phyloP scores from a whole-genome alignment of 1,284 basidiomycete genomes.

The Sanghuangporus sanghuang region DNA sequence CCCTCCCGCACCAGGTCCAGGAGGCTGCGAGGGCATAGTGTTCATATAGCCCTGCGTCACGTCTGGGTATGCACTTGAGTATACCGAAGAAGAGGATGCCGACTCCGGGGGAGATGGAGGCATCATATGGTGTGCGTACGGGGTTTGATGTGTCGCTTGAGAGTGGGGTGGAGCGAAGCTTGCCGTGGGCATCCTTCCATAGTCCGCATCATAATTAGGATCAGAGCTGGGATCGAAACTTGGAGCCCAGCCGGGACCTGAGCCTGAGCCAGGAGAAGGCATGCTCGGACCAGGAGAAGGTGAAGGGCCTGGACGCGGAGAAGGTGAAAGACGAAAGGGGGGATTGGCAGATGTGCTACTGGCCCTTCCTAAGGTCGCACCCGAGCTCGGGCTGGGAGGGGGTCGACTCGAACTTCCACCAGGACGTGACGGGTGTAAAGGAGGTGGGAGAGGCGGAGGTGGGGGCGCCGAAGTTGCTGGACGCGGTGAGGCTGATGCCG shows the following conservation, averaged over 20 bases:
- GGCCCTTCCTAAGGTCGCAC: not conserved
- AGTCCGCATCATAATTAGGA: not conserved
- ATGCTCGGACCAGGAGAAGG: not conserved
- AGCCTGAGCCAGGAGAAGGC: not conserved
- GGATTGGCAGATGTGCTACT: not conserved
- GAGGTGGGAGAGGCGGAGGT: not conserved
- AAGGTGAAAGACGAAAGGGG: conserved; percentile 6
- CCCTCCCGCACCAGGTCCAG: not conserved
- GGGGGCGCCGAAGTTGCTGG: not conserved
- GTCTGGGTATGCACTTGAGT: conserved; percentile 2
- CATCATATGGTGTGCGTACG: not conserved
- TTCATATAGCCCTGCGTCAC: not conserved
- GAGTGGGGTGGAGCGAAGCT: not conserved
- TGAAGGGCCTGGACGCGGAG: not conserved
- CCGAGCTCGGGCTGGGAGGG: not conserved
- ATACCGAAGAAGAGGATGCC: not conserved
- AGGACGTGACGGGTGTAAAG: not conserved
- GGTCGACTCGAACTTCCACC: not conserved
- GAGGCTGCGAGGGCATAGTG: not conserved
- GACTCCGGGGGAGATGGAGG: not conserved
- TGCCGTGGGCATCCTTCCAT: not conserved
- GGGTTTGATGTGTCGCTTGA: not conserved
- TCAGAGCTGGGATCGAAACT: not conserved
- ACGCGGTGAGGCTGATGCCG: not conserved
- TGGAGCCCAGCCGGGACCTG: not conserved